Conservation (phyloP, 345 rosid genomes). For the Brassica nigra region DNA sequence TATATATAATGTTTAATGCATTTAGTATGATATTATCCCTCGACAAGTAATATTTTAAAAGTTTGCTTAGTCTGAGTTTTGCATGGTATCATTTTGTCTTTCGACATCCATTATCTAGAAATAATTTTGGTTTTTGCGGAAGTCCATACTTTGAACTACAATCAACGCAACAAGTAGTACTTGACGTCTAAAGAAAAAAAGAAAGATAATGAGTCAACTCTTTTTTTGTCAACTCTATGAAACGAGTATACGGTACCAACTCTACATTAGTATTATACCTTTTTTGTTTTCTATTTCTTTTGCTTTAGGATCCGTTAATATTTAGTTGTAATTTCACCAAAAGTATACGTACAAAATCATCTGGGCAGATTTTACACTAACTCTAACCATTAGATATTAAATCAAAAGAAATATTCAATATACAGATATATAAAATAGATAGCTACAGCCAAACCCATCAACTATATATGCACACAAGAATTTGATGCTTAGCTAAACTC, state of each 20-base stretch:
- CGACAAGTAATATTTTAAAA: background rate
- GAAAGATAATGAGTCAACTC: slow-evolving; percentile 10
- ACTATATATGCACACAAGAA: background rate
- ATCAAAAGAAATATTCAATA: background rate
- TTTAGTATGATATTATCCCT: background rate
- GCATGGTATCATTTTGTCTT: background rate
- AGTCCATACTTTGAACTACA: background rate
- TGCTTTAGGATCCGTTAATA: background rate
- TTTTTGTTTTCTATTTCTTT: background rate
- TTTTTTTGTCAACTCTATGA: background rate
- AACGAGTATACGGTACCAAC: slow-evolving; percentile 13
- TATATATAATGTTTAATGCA: background rate
- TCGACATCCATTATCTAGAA: background rate
- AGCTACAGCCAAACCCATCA: slow-evolving; percentile 17
- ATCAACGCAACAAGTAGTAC: background rate
- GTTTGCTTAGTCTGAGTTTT: slow-evolving; percentile 1
- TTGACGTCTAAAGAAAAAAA: background rate
- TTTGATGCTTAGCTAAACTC: slow-evolving; percentile 25
- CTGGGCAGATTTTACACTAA: background rate
- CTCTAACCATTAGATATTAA: background rate
- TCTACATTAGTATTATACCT: background rate
- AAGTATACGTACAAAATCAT: background rate
- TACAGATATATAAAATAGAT: background rate
- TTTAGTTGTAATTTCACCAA: background rate
- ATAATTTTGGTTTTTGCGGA: background rate